Base-by-base conservation (phyloP, 2,329 filamentous ascomycete species). In the Scedosporium apiospermum region DNA sequence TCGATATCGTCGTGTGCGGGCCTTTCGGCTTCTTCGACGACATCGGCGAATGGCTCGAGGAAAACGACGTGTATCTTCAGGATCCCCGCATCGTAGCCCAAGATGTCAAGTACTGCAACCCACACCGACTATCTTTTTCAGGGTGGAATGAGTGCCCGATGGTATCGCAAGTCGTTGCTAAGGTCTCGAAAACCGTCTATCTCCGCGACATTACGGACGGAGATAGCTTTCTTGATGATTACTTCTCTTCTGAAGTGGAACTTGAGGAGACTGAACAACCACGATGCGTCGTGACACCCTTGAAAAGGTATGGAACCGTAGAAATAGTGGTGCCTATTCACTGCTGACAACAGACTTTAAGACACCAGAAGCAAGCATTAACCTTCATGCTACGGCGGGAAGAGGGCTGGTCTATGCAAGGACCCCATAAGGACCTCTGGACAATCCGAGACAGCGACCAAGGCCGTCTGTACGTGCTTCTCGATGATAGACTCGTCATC, bases 321-420 rank as follows among this genome's bases (percentile, higher is more conserved):
- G 26, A 5, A 18, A 66, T 34, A 21, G 7, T 23, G 4, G 7
- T n/a, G 63, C 71, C 60, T 72, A 23, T 53, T 42, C 58, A 62
- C 60, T 26, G 7, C n/a, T 6, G 14, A 18, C 3, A 57, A 21
- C 49, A 6, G 27, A 30, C 27, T 30, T 30, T 6, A 30, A 78
- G 77, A 5, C 76, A 80, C 60, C 78, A 80, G 51, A 75, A 73
- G 44, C 74, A 78, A 60, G 77, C 77, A 0, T 66, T 80, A 1
- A 74, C 73, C 0, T 80, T 79, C 59, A 76, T 79, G 75, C 60
- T 72, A 0, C 67, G 65, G 2, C 68, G 76, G n/a, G 77, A 79
- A 58, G 61, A 61, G 0, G 75, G 75, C 0, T 77, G 76, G 75
- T 64, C 62, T 0, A 71, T 74, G 16, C 60, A 71, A 18, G 63